Percentiles rank a stretch among this genome's conserved stretches.
phyloP scores from a whole-genome alignment of 192 early-diverging fungal genomes.

The Powellomyces hirtus region DNA sequence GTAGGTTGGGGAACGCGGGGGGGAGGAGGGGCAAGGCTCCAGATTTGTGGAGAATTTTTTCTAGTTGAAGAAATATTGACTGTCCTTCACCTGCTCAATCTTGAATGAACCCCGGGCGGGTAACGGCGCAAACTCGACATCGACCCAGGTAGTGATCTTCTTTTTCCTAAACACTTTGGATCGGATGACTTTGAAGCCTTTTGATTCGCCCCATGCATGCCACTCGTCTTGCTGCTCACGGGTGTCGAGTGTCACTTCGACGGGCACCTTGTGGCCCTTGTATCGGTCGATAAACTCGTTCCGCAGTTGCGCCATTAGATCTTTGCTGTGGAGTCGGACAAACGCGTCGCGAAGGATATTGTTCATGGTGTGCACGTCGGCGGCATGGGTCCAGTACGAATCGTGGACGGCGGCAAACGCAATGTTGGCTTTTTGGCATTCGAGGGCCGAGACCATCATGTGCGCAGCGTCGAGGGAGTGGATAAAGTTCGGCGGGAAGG shows the following conservation, averaged over 20 bases:
- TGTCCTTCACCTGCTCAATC: constrained; percentile 72
- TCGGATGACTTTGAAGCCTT: constrained; percentile 11
- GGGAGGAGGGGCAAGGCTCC: too few relatives aligned
- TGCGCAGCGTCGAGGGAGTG: constrained; percentile 97
- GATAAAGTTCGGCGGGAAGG: constrained; percentile 98
- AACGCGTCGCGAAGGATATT: constrained; percentile 85
- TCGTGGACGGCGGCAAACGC: constrained; percentile 96
- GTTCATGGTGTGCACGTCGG: constrained; percentile 84
- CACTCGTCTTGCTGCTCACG: constrained; percentile 30
- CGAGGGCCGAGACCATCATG: constrained; percentile 91
- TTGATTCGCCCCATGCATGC: constrained; percentile 16
- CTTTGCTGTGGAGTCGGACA: constrained; percentile 75
- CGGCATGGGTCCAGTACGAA: constrained; percentile 97
- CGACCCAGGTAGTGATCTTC: constrained; percentile 43
- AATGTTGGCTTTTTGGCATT: constrained; percentile 73
- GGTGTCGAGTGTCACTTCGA: constrained; percentile 35
- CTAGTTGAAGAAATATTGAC: constrained; percentile 93
- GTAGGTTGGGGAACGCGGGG: too few relatives aligned
- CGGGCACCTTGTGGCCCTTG: constrained; percentile 65
- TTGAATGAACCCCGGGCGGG: constrained; percentile 85
- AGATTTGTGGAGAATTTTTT: too few relatives aligned
- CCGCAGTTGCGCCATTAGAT: constrained; percentile 81
- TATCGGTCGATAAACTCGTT: constrained; percentile 83
- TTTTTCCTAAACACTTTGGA: constrained; percentile 8
- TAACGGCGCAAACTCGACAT: constrained; percentile 70